These are phyloP conservation scores for Rhizopogon sp. DNA, from an alignment of 768 basidiomycete species.

Conservation along the genomic window DNA sequence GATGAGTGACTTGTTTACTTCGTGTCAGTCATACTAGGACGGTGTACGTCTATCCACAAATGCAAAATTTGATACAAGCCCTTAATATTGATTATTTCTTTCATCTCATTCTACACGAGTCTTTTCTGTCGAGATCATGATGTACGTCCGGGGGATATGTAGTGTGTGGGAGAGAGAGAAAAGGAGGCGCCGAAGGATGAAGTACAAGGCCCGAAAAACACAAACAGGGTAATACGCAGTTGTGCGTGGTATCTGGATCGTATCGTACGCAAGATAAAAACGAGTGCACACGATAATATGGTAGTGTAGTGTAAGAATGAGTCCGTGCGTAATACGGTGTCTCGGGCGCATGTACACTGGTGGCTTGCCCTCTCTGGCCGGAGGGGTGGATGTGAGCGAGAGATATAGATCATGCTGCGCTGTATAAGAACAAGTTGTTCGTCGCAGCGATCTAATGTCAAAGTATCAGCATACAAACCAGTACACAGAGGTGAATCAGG, in stretches of 20 bases:
- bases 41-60: background rate
- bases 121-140: constrained; percentile 24
- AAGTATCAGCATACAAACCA: background rate
- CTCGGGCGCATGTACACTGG: constrained; percentile 1
- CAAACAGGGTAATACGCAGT: constrained; percentile 8
- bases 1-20: too few species aligned
- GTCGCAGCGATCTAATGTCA: constrained; percentile 82
- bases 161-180: constrained; percentile 8
- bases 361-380: constrained; percentile 3
- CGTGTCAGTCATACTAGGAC: background rate
- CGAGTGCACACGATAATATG: constrained; percentile 1
- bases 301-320: constrained; percentile 9
- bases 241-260: constrained; percentile 18
- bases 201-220: constrained; percentile 21
- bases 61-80: constrained; percentile 25
- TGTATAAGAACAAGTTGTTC: constrained; percentile 31
- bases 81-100: constrained; percentile 25
- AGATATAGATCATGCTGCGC: constrained; percentile 32
- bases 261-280: constrained; percentile 27
- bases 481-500: constrained; percentile 2
- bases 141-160: constrained; percentile 16
- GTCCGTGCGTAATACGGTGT: constrained; percentile 17
- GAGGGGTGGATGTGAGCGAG: background rate
- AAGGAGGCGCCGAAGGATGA: constrained; percentile 11
- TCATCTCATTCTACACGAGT: constrained; percentile 17